Evolutionary conservation across 2,329 filamentous ascomycete genomes (phyloP).

Genomic region (Aspergillus tamarii): DNA sequence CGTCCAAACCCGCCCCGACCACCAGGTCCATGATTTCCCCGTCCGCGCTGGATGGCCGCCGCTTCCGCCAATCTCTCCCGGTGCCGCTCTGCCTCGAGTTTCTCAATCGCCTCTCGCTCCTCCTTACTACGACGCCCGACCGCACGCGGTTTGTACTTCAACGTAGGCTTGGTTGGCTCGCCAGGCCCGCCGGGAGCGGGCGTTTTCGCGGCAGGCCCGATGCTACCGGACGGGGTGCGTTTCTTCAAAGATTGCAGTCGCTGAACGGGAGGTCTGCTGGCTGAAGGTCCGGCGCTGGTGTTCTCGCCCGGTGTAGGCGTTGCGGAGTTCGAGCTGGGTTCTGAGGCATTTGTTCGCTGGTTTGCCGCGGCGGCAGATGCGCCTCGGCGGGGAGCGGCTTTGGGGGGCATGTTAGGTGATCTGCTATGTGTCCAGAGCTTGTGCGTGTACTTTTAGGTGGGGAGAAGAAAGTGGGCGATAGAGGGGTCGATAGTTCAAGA

Average conservation of each 20-base stretch:
- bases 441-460: not conserved
- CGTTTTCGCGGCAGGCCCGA: constrained; percentile 29
- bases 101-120: constrained; percentile 49
- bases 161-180: constrained; percentile 39
- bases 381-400: constrained; percentile 33
- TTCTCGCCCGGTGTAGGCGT: constrained; percentile 10
- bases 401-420: constrained; percentile 36
- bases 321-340: constrained; percentile 20
- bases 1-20: constrained; percentile 34
- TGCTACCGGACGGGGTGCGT: constrained; percentile 41
- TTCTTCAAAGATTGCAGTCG: constrained; percentile 48
- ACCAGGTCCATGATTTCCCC: constrained; percentile 31
- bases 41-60: constrained; percentile 42
- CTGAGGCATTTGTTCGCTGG: constrained; percentile 18
- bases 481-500: not conserved
- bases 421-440: not conserved
- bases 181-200: constrained; percentile 22
- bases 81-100: constrained; percentile 45
- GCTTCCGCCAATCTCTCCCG: constrained; percentile 44
- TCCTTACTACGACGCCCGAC: constrained; percentile 48
- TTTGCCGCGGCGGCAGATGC: constrained; percentile 22
- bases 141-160: constrained; percentile 49
- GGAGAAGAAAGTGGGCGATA: not conserved
- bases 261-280: constrained; percentile 39
- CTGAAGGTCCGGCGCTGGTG: constrained; percentile 8